phyloP scores from a whole-genome alignment of 139 green algal genomes.

The Desmodesmus armatus region DNA sequence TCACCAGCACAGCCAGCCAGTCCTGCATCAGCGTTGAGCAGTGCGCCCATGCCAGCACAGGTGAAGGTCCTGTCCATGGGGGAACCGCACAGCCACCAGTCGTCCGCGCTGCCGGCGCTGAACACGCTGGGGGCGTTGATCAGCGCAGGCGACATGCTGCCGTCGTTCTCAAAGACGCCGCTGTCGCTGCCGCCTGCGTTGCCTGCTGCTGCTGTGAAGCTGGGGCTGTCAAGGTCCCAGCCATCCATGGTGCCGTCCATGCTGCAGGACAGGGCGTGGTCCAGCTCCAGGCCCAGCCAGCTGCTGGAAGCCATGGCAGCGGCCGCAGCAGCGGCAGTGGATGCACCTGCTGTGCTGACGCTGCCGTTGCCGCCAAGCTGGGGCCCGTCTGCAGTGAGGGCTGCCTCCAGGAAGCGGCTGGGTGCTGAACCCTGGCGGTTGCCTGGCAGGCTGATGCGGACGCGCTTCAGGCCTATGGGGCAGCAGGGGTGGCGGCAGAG shows the following conservation, averaged over 20 bases:
- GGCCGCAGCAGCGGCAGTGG: not conserved
- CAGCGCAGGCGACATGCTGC: not conserved
- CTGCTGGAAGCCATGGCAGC: not conserved
- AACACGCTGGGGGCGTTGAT: not conserved
- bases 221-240: constrained; percentile 17
- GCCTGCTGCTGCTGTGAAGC: no score
- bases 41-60: constrained; percentile 11
- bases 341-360: not conserved
- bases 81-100: not conserved
- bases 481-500: not conserved
- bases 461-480: not conserved
- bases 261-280: constrained; percentile 13
- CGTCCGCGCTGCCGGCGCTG: not conserved
- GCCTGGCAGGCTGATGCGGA: not conserved
- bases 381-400: not conserved
- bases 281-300: no score
- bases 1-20: not conserved
- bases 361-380: constrained; percentile 1
- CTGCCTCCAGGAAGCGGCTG: constrained; percentile 2
- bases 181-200: not conserved
- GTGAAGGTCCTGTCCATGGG: not conserved
- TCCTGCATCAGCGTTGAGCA: not conserved
- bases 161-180: not conserved
- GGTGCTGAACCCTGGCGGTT: not conserved
- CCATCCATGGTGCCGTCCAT: not conserved